Base-by-base conservation (phyloP, 1,284 basidiomycete species). In the Xerocomus minutiporus region DNA sequence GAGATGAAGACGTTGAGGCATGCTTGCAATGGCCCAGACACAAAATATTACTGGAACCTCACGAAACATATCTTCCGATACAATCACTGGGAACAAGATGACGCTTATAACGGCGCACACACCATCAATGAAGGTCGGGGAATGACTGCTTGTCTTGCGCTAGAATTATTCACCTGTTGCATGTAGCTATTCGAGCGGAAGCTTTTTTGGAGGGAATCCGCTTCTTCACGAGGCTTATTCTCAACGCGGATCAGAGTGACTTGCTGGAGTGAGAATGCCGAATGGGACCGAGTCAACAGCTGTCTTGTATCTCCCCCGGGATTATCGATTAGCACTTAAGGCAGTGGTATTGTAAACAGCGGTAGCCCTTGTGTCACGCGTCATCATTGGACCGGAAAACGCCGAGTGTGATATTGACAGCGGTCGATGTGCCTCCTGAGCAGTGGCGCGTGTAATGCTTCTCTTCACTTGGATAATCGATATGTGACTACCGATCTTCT, bases 1-100 rank as follows among this genome's bases (percentile, higher is more conserved):
- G 55, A 65, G 39, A 54, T 62, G 57, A 64, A 50, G 38, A 28
- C n/a, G 13, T 39, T 54, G 47, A 70, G 26, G 52, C 54, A 62
- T 62, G 51, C 20, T 25, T 20, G 9, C 32, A 17, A 48, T 46
- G 63, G 61, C 60, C 1, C 31, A 69, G 79, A 82, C 59, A 80
- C 77, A 7, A 68, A 67, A 54, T 68, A 64, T 49, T 78, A 75
- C 57, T 77, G 76, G 76, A 65, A 71, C 26, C 60, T 81, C 8
- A 75, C 77, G 2, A 48, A 56, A 32, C 67, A 77, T 53, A 78
- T 83, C 53, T 82, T 80, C 63, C 75, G 78, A n/a, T 82, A 79
- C 64, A 66, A 60, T 4, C 74, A 76, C 59, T 59, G 54, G 26
- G 62, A 59, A 53, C 60, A 57, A 31, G 59, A 59, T n/a, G 71